Evolutionary conservation across 2,329 filamentous ascomycete species (phyloP).

Genomic region (Colletotrichum cereale): DNA sequence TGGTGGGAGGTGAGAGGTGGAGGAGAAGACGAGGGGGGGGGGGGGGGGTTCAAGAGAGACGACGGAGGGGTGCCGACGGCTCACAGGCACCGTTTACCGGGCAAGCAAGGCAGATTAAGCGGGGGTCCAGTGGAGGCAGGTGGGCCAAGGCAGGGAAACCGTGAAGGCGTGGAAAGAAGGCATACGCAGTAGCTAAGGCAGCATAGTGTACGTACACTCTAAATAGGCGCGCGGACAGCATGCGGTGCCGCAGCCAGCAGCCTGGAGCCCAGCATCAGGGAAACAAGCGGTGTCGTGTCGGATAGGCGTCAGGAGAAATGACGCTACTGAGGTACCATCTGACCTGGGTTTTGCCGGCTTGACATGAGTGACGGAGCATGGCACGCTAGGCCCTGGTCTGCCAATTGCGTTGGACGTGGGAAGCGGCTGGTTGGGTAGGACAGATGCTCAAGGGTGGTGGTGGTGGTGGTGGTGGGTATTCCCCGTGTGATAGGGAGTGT

Average conservation of each 20-base stretch:
- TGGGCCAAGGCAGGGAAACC: background rate
- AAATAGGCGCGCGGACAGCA: background rate
- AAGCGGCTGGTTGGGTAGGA: background rate
- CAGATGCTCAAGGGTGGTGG: background rate
- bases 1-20: background rate
- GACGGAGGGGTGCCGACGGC: background rate
- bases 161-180: background rate
- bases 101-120: conserved; percentile 12
- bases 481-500: background rate
- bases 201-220: background rate
- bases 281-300: conserved; percentile 3
- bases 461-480: background rate
- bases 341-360: background rate
- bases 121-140: background rate
- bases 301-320: background rate
- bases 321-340: background rate
- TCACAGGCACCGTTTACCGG: conserved; percentile 19
- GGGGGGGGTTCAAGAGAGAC: background rate
- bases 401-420: background rate
- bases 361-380: background rate
- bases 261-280: background rate
- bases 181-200: background rate
- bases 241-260: background rate
- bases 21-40: background rate
- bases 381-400: background rate